A percentile compares a stretch with the other conserved stretches of the same genome.
phyloP scores from a whole-genome alignment of 164 flowering plant genomes.

The Magnolia changhungtana region DNA sequence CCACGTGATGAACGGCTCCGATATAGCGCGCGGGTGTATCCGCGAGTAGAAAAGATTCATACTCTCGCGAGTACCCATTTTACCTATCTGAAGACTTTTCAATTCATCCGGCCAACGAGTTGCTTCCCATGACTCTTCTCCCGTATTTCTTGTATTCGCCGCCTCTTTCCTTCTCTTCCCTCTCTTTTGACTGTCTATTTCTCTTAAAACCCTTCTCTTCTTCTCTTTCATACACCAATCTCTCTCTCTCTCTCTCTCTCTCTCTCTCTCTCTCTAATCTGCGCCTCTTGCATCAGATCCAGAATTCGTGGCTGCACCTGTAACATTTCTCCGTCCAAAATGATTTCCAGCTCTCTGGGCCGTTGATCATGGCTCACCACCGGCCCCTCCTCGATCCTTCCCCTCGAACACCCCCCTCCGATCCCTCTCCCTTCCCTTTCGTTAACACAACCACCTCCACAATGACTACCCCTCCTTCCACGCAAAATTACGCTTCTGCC shows the following conservation, averaged over 20 bases:
- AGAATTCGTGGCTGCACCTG: neutral
- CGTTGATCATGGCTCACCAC: slow-evolving; percentile 44
- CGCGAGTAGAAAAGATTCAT: neutral
- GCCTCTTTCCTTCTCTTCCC: neutral
- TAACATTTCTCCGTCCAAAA: neutral
- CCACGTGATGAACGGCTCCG: neutral
- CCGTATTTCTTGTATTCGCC: neutral
- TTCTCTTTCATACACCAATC: neutral
- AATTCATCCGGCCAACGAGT: neutral
- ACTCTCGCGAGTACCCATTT: neutral
- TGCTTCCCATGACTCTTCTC: neutral
- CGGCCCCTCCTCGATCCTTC: slow-evolving; percentile 47
- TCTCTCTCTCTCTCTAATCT: neutral
- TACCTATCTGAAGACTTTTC: neutral
- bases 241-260: neutral
- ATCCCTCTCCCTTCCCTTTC: slow-evolving; percentile 4
- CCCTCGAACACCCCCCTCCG: slow-evolving; percentile 24
- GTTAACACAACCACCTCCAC: neutral
- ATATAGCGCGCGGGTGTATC: too few relatives aligned
- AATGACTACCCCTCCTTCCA: neutral
- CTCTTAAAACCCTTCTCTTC: neutral
- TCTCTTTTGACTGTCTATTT: neutral
- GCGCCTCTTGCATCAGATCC: neutral
- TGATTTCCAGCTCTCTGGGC: slow-evolving; percentile 26
- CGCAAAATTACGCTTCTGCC: neutral